phyloP scores from a whole-genome alignment of 2,329 filamentous ascomycete genomes.

The Pyricularia grisea region DNA sequence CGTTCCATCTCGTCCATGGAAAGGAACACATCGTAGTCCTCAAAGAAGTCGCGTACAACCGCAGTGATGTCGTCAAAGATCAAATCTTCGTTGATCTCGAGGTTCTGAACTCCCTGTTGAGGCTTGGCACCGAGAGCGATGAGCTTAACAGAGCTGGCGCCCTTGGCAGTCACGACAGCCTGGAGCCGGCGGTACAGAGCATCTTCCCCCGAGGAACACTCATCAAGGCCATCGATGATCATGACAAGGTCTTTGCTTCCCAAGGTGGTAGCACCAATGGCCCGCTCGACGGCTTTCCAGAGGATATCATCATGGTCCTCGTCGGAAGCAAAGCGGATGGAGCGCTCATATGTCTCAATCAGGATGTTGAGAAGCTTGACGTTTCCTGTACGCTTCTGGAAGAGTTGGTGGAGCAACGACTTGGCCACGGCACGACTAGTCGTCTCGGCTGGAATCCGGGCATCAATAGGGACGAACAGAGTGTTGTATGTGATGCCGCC shows the following conservation, averaged over 20 bases:
- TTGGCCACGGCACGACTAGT: background rate
- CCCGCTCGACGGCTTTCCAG: background rate
- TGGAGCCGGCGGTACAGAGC: background rate
- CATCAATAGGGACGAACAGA: background rate
- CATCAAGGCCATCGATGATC: background rate
- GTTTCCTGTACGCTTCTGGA: constrained; percentile 1
- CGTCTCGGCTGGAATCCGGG: background rate
- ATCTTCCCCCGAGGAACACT: background rate
- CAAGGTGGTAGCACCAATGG: background rate
- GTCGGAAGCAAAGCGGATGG: background rate
- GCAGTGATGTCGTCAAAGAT: background rate
- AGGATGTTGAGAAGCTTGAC: background rate
- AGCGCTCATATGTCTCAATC: background rate
- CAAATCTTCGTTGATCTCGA: background rate
- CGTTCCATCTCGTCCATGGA: background rate
- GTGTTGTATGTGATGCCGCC: background rate
- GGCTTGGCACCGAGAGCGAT: background rate
- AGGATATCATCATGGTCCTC: background rate
- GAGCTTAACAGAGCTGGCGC: background rate
- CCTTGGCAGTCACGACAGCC: background rate
- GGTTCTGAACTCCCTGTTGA: background rate
- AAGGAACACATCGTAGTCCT: background rate
- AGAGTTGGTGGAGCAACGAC: background rate
- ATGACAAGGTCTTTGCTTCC: background rate
- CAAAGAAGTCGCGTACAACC: background rate